These are phyloP conservation scores for Diaporthe helianthi DNA, from an alignment of 2,329 filamentous ascomycete genomes.

Conservation along the genomic window DNA sequence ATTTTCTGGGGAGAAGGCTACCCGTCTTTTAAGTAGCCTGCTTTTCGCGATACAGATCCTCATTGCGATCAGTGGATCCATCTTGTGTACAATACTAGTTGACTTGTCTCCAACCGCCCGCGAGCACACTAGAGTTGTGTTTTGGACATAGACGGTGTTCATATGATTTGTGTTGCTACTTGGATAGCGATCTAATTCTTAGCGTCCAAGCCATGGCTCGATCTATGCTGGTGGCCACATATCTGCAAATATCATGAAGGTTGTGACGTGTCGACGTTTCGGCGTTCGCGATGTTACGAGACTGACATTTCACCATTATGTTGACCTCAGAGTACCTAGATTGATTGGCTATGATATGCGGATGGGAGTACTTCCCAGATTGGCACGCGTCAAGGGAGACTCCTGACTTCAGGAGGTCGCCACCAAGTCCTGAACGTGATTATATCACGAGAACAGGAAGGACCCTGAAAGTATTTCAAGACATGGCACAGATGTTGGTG, in stretches of 20 bases:
- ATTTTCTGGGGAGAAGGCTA: constrained; percentile 17
- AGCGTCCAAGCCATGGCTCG: background rate
- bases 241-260: background rate
- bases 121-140: background rate
- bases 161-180: background rate
- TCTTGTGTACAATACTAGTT: constrained; percentile 36
- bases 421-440: background rate
- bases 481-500: constrained; percentile 6
- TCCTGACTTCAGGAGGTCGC: too few relatives aligned
- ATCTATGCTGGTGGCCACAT: background rate
- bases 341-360: background rate
- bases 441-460: constrained; percentile 10
- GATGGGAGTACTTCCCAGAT: too few relatives aligned
- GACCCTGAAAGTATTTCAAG: constrained; percentile 8
- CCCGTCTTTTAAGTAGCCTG: constrained; percentile 28
- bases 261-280: too few relatives aligned
- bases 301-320: background rate
- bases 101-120: constrained; percentile 29
- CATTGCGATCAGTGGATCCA: constrained; percentile 32
- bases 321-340: background rate
- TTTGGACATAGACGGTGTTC: too few relatives aligned
- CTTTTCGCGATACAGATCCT: constrained; percentile 29
- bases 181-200: background rate
- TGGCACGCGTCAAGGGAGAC: background rate
- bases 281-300: background rate